These are phyloP conservation scores for Chamaecrista fasciculata DNA, from an alignment of 306 rosid genomes.

Conservation along the genomic window DNA sequence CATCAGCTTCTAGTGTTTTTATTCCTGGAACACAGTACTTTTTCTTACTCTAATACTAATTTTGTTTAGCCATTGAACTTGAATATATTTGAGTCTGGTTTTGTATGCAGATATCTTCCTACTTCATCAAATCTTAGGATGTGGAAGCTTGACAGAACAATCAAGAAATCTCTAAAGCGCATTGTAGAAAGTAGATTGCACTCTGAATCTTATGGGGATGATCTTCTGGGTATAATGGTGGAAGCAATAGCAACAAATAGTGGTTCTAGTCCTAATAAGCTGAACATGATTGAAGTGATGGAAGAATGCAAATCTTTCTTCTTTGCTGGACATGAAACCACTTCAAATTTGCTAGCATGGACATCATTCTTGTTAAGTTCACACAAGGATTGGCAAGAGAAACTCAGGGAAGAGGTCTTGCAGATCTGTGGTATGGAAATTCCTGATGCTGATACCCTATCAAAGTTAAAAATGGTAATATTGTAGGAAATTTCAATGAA, in stretches of 20 bases:
- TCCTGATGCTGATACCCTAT: conserved; percentile 24
- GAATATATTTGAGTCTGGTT: not conserved
- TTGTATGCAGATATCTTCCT: conserved; percentile 32
- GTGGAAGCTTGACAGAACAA: conserved; percentile 38
- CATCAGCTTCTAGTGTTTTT: conserved; percentile 5
- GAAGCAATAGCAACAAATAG: conserved; percentile 2
- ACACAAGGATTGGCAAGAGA: conserved; percentile 33
- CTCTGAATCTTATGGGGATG: conserved; percentile 28
- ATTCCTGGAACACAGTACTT: conserved; percentile 38
- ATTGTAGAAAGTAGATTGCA: conserved; percentile 34
- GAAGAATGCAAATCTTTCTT: conserved; percentile 40
- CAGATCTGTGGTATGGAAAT: conserved; percentile 27
- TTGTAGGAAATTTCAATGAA: not conserved
- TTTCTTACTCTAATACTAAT: conserved; percentile 4
- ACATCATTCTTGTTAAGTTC: conserved; percentile 26
- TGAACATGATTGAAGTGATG: conserved; percentile 28
- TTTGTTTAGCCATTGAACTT: not conserved
- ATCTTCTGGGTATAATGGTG: conserved; percentile 35
- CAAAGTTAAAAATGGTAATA: conserved; percentile 33
- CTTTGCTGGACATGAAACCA: conserved; percentile 42
- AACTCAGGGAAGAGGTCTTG: conserved; percentile 33
- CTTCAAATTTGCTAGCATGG: conserved; percentile 36
- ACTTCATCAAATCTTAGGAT: conserved; percentile 25
- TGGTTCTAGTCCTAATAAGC: conserved; percentile 1
- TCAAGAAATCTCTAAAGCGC: conserved; percentile 14